Base-by-base conservation (phyloP, 1,284 basidiomycete genomes). In the Pseudomicrostroma phylloplanum region DNA sequence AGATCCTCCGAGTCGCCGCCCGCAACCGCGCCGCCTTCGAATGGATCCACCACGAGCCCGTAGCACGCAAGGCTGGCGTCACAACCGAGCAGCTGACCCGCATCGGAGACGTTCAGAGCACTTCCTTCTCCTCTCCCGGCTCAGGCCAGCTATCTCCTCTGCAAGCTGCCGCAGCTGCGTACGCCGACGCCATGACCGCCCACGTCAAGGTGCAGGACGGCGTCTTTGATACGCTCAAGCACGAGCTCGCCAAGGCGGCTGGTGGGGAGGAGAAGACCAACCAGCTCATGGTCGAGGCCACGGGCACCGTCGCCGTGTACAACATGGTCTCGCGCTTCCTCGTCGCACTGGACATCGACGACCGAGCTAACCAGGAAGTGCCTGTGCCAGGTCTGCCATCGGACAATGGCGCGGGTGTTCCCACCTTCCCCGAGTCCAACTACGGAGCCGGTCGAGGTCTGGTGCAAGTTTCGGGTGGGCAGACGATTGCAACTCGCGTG, bases 241-340 rank as follows among this genome's bases (percentile, higher is more conserved):
- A 17, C 15, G 17, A 54, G 51, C 51, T 54, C 8, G 67, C 69
- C 55, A 66, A 71, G 43, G 72, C 73, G 41, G 70, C 74, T 40
- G 67, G 56, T 13, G 61, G 63, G 30, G 69, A 71, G 53, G 72
- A 70, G 40, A 72, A 63, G 12, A 62, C 67, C 58, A 66, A 72
- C 43, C 61, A 67, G 11, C 79, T 80, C 61, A 61, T 81, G 21
- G 68, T 79, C 42, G 81, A 82, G 65, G 80, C 79, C 1, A 77
- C 79, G 7, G 78, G 80, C 15, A 80, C 79, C 9, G 72, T 74
- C 0, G 80, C 80, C 17, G 78, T 77, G 3, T 82, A 82, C 74
- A 81, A 82, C 70, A 81, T 82, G 80, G 81, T 82, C 36, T 81
- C 80, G 0, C 74, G 81, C 26, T 75, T 82, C 59, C 74, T 82